Conservation (phyloP, 371 early-diverging fungal species). For the Mycotypha africana region DNA sequence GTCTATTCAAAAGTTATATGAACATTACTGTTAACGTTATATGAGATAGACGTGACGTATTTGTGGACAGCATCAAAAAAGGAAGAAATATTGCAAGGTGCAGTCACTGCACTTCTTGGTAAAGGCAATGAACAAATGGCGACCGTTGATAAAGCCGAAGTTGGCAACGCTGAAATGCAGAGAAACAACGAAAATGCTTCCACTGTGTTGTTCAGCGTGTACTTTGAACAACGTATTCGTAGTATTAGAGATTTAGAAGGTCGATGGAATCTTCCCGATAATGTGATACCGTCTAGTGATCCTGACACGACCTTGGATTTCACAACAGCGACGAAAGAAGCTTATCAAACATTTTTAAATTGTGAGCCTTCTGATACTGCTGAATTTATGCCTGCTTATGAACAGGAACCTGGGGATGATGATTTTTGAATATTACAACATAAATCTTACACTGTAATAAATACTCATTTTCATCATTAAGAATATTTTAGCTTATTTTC, state of each 20-base stretch:
- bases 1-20: background rate
- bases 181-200: background rate
- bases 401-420: slow-evolving; percentile 45
- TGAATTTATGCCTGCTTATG: slow-evolving; percentile 51
- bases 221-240: slow-evolving; percentile 43
- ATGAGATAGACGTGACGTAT: slow-evolving; percentile 26
- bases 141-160: background rate
- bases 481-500: too few relatives aligned
- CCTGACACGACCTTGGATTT: slow-evolving; percentile 44
- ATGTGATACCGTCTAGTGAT: slow-evolving; percentile 38
- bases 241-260: slow-evolving; percentile 13
- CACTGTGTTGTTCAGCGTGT: slow-evolving; percentile 34
- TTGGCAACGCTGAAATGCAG: slow-evolving; percentile 1
- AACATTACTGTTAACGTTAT: background rate
- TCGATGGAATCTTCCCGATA: slow-evolving; percentile 32
- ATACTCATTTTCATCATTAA: too few relatives aligned
- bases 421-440: too few relatives aligned
- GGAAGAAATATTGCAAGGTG: slow-evolving; percentile 18
- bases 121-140: too few relatives aligned
- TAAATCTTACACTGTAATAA: too few relatives aligned
- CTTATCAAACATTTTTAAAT: slow-evolving; percentile 37
- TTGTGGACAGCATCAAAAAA: slow-evolving; percentile 25
- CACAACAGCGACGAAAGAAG: slow-evolving; percentile 44
- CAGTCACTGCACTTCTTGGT: slow-evolving; percentile 19
- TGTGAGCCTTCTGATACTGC: slow-evolving; percentile 39